A percentile compares a stretch with the other conserved stretches of the same genome.
Evolutionary conservation across 805 yeast species (phyloP).

Genomic region (Candida quercuum): DNA sequence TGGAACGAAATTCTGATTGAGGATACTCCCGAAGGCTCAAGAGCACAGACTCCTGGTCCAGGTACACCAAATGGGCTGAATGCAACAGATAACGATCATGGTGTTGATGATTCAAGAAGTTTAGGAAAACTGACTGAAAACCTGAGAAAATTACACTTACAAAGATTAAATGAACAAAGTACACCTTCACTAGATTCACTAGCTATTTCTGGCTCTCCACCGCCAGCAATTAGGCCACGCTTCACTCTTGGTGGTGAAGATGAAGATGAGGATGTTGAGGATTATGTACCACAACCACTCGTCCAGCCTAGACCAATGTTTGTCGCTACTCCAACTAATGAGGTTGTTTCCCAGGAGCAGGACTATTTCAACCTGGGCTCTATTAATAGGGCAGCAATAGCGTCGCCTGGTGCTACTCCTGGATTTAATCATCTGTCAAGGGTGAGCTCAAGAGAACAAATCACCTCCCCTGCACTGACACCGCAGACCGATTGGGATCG

Average conservation of each 20-base stretch:
- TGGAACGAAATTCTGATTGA: conserved; percentile 53
- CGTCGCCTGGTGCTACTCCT: conserved; percentile 48
- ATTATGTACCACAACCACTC: conserved; percentile 6
- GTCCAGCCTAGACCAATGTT: conserved; percentile 10
- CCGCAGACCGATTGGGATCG: conserved; percentile 34
- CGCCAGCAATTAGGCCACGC: conserved; percentile 4
- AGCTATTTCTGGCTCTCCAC: conserved; percentile 4
- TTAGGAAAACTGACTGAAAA: conserved; percentile 41
- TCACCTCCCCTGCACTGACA: conserved; percentile 1
- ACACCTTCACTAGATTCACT: conserved; percentile 20
- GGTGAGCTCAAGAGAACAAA: conserved; percentile 41
- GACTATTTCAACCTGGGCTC: conserved; percentile 32
- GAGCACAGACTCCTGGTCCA: conserved; percentile 25
- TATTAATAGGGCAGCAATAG: conserved; percentile 3
- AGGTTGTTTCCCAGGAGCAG: conserved; percentile 10
- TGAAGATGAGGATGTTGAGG: conserved; percentile 19
- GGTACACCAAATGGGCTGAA: conserved; percentile 17
- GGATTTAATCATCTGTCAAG: conserved; percentile 54
- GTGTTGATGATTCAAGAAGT: conserved; percentile 22
- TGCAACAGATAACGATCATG: conserved; percentile 10
- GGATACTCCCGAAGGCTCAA: conserved; percentile 28
- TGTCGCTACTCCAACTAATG: conserved; percentile 22
- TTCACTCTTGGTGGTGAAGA: conserved; percentile 7
- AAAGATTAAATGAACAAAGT: conserved; percentile 37
- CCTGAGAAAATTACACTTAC: conserved; percentile 44